phyloP scores from a whole-genome alignment of 2,329 filamentous ascomycete species.

The Elsinoe necatrix region DNA sequence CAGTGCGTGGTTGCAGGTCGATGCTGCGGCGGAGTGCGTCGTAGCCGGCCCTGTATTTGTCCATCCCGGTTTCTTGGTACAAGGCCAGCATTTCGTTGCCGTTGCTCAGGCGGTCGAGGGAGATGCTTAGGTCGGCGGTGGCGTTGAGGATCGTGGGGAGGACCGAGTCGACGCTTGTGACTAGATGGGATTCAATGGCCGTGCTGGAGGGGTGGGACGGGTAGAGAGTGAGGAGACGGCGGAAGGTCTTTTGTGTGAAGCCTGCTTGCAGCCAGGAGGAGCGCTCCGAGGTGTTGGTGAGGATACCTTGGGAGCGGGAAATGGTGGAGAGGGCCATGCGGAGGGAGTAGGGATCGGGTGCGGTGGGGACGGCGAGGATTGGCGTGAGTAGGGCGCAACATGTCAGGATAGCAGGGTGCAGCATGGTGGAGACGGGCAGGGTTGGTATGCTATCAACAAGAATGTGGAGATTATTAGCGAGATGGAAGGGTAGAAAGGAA shows the following conservation, averaged over 20 bases:
- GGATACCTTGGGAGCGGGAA: conserved; percentile 27
- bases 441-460: too few species aligned
- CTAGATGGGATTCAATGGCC: neutral
- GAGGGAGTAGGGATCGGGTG: neutral
- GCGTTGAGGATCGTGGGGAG: conserved; percentile 20
- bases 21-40: conserved; percentile 24
- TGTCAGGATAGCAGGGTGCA: neutral
- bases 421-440: neutral
- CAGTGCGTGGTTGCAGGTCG: conserved; percentile 25
- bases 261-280: conserved; percentile 16
- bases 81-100: conserved; percentile 25
- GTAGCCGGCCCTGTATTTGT: conserved; percentile 20
- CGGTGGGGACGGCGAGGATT: neutral
- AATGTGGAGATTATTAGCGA: too few species aligned
- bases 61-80: conserved; percentile 19
- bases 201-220: neutral
- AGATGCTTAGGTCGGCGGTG: conserved; percentile 19
- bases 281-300: conserved; percentile 17
- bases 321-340: conserved; percentile 27
- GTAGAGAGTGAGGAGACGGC: conserved; percentile 4
- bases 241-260: conserved; percentile 19
- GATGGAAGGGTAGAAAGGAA: too few species aligned
- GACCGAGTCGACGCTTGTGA: neutral
- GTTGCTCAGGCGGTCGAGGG: conserved; percentile 28
- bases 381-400: neutral